Conservation (phyloP, 2,329 filamentous ascomycete genomes). For the Xylariaceae sp. region DNA sequence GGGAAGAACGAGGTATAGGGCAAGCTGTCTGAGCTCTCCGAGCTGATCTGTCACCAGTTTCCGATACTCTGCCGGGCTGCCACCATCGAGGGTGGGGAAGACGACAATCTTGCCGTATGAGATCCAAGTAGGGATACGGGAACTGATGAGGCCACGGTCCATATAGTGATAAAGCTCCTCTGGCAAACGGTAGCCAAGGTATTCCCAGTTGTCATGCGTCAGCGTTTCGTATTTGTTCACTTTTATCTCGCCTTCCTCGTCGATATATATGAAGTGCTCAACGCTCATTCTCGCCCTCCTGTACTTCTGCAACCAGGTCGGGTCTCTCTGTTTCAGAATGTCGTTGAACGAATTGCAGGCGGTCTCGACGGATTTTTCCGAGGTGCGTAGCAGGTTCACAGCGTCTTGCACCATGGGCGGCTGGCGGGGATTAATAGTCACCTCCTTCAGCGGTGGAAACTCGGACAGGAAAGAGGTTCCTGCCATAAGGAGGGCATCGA, state of each 20-base stretch:
- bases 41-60: constrained; percentile 71
- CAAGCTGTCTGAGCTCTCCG: constrained; percentile 66
- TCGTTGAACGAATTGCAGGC: constrained; percentile 77
- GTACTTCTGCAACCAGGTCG: constrained; percentile 79
- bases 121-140: constrained; percentile 75
- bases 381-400: constrained; percentile 67
- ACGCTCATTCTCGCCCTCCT: constrained; percentile 79
- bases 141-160: constrained; percentile 72
- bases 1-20: constrained; percentile 72
- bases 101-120: constrained; percentile 74
- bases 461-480: constrained; percentile 75
- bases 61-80: constrained; percentile 73
- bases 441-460: constrained; percentile 70
- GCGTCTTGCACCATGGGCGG: constrained; percentile 66
- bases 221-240: constrained; percentile 68
- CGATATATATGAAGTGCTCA: constrained; percentile 80
- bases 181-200: constrained; percentile 83
- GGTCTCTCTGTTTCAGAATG: constrained; percentile 59
- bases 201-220: constrained; percentile 79
- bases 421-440: constrained; percentile 48
- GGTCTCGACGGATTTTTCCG: constrained; percentile 63
- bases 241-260: constrained; percentile 68
- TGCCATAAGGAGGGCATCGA: constrained; percentile 76
- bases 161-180: constrained; percentile 89
- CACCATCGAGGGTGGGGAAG: constrained; percentile 78